Conservation (phyloP, 2,329 filamentous ascomycete genomes). For the Pseudogymnoascus sp. region DNA sequence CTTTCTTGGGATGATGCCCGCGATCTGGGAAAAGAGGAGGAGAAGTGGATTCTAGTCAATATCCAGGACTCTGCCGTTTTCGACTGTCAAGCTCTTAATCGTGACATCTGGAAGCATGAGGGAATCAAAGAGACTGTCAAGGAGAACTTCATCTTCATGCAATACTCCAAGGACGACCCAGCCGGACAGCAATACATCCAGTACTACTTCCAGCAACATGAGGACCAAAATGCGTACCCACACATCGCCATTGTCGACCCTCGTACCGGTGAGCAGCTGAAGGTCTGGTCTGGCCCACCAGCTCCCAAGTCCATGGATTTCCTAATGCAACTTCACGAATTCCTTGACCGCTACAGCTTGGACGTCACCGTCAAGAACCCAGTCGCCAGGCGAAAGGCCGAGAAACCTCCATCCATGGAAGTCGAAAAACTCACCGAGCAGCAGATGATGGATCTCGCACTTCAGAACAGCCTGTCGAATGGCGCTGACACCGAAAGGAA, state of each 20-base stretch:
- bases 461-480: constrained; percentile 74
- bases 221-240: constrained; percentile 84
- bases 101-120: constrained; percentile 90
- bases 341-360: constrained; percentile 93
- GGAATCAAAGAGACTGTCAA: constrained; percentile 71
- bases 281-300: constrained; percentile 84
- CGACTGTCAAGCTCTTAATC: constrained; percentile 87
- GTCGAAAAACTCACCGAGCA: constrained; percentile 91
- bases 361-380: constrained; percentile 87
- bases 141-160: constrained; percentile 93
- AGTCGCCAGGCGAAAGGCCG: constrained; percentile 70
- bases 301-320: constrained; percentile 75
- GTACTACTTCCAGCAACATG: constrained; percentile 77
- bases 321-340: constrained; percentile 85
- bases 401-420: constrained; percentile 63
- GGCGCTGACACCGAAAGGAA: constrained; percentile 42
- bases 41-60: constrained; percentile 95
- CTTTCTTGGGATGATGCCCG: constrained; percentile 79
- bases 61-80: constrained; percentile 91
- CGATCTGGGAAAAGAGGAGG: constrained; percentile 74
- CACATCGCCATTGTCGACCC: constrained; percentile 96
- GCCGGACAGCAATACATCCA: constrained; percentile 75
- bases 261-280: constrained; percentile 92
- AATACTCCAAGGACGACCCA: constrained; percentile 82
- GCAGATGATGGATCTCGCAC: constrained; percentile 90